These are phyloP conservation scores for Skeletonema tropicum DNA, from an alignment of 108 stramenopile species.

Conservation along the genomic window DNA sequence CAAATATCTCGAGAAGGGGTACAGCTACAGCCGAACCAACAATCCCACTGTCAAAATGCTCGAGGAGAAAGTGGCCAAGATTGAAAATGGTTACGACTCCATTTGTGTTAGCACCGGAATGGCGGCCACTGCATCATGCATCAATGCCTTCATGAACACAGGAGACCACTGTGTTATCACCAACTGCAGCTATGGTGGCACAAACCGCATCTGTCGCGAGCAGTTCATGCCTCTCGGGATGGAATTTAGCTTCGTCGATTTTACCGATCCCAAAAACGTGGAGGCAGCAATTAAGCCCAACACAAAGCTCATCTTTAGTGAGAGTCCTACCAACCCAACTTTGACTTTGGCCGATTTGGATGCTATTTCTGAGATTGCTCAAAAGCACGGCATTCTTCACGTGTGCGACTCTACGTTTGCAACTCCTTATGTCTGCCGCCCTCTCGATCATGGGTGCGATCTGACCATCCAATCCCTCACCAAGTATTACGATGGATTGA, in stretches of 20 bases:
- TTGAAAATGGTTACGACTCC: constrained; percentile 80
- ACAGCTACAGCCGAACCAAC: constrained; percentile 77
- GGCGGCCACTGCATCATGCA: constrained; percentile 78
- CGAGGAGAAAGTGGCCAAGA: constrained; percentile 80
- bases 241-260: constrained; percentile 76
- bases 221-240: constrained; percentile 73
- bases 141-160: constrained; percentile 79
- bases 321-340: constrained; percentile 83
- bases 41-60: constrained; percentile 83
- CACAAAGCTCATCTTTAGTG: constrained; percentile 82
- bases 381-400: constrained; percentile 63
- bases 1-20: constrained; percentile 72
- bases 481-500: constrained; percentile 87
- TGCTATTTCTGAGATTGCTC: constrained; percentile 72
- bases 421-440: constrained; percentile 71
- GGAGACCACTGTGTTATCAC: constrained; percentile 88
- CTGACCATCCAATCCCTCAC: constrained; percentile 79
- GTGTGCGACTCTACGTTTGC: constrained; percentile 81
- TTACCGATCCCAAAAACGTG: constrained; percentile 68
- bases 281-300: constrained; percentile 73
- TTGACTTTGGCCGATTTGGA: constrained; percentile 72
- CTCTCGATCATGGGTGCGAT: constrained; percentile 78
- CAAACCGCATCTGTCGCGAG: constrained; percentile 79
- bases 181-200: constrained; percentile 86
- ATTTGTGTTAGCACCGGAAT: constrained; percentile 81